Base-by-base conservation (phyloP, 306 rosid species). In the Lithocarpus polystachyus region DNA sequence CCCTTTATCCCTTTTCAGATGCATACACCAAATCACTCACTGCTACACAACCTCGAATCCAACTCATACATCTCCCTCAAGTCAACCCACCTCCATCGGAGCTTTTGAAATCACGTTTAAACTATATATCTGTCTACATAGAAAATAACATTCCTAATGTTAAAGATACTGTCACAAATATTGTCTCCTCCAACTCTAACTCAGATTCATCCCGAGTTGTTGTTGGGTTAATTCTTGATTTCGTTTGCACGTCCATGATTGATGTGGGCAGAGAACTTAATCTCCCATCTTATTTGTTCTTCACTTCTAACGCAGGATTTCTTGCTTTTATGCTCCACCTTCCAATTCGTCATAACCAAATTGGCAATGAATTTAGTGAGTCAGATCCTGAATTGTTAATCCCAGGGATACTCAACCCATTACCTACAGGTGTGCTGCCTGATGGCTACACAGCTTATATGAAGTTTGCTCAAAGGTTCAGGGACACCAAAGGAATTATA, bases 401-500 rank as follows among this genome's bases (percentile, higher is more conserved):
- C 54, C 87, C 91, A 4, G 93, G 92, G 20, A 67, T 88, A 59
- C 37, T 53, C 14, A 81, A 78, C 64, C 75, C 73, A 4, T 87
- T 86, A 31, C 86, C 93, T 56, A 19, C 80, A 5, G 31, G 15
- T 5, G 88, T 88, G 74, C 62, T 89, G 26, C 92, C 93, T 17
- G 93, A 89, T 79, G 92, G 91, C 31, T 87, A 89, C 82, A 9
- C 52, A 23, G 51, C 85, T 14, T 89, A 40, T 53, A 53, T 85
- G 40, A 79, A 81, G 70, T 43, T 89, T 29, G 86, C 81, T 80
- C 64, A 72, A 45, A 84, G 87, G 73, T 72, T 84, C 76, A 73
- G 78, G 37, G 88, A 87, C 5, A 56, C 87, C 48, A 88, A 84
- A 60, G 92, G 97, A n/a, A 86, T 91, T 5, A 75, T 91, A 76